Conservation (phyloP, 1,139 yeast genomes). For the Pneumocystis jirovecii region DNA sequence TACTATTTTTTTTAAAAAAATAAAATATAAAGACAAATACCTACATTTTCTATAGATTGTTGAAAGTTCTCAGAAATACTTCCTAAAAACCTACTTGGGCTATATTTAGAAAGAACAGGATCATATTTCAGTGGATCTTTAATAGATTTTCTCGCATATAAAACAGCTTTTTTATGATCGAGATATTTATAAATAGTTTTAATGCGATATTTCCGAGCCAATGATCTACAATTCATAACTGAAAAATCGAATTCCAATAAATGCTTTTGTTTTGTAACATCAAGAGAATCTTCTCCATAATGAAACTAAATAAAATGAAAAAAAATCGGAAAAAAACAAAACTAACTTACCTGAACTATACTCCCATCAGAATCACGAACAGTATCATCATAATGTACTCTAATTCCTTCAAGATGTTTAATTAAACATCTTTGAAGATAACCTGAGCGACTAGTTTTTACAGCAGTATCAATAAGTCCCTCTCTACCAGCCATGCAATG, state of each 20-base stretch:
- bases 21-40: conserved; percentile 1
- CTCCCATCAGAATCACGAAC: conserved; percentile 95
- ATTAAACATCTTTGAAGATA: conserved; percentile 97
- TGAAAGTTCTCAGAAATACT: conserved; percentile 86
- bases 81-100: conserved; percentile 82
- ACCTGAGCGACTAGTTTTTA: conserved; percentile 96
- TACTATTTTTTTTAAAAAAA: background rate
- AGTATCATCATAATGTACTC: conserved; percentile 82
- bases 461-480: conserved; percentile 98
- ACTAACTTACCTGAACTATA: conserved; percentile 30
- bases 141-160: conserved; percentile 67
- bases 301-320: conserved; percentile 49
- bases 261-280: conserved; percentile 87
- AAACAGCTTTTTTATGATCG: conserved; percentile 67
- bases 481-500: conserved; percentile 99
- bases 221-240: conserved; percentile 74
- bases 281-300: conserved; percentile 96
- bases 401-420: conserved; percentile 95
- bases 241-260: conserved; percentile 90
- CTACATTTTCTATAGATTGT: conserved; percentile 45
- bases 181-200: conserved; percentile 55
- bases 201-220: conserved; percentile 77
- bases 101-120: conserved; percentile 72
- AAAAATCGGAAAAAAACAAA: background rate
- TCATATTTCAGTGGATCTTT: conserved; percentile 71